phyloP scores from a whole-genome alignment of 345 rosid genomes.

The Luvunga scandens region DNA sequence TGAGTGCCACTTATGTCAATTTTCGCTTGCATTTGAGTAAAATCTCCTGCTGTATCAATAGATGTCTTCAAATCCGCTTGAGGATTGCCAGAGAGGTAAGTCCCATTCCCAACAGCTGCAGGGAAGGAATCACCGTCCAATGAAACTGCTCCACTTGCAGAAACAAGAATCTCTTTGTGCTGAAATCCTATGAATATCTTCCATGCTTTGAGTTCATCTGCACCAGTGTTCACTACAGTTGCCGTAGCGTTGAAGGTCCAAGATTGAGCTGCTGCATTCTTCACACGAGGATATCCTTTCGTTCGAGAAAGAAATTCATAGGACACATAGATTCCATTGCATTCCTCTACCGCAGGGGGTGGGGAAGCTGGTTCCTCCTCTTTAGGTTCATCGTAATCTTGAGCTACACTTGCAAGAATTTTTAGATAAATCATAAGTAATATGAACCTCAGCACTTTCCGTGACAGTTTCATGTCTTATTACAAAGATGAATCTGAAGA shows the following conservation, averaged over 20 bases:
- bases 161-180: conserved; percentile 38
- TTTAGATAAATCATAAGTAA: conserved; percentile 1
- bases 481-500: background rate
- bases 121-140: conserved; percentile 37
- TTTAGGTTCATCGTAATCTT: conserved; percentile 9
- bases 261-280: conserved; percentile 40
- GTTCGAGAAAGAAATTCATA: conserved; percentile 28
- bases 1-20: conserved; percentile 42
- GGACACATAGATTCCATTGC: conserved; percentile 37
- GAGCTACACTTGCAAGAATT: conserved; percentile 4
- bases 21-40: conserved; percentile 22
- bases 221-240: conserved; percentile 39
- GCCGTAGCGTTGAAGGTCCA: conserved; percentile 45
- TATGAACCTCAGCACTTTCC: conserved; percentile 8
- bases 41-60: conserved; percentile 49
- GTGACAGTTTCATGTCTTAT: conserved; percentile 19
- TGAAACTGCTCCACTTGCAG: conserved; percentile 32
- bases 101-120: conserved; percentile 46
- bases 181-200: conserved; percentile 44
- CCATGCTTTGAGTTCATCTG: conserved; percentile 45
- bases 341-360: conserved; percentile 21
- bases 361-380: conserved; percentile 15
- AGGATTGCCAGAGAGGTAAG: conserved; percentile 38
- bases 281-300: conserved; percentile 32
- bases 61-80: conserved; percentile 44